phyloP scores from a whole-genome alignment of 192 early-diverging fungal species.

The Entomortierella parvispora region DNA sequence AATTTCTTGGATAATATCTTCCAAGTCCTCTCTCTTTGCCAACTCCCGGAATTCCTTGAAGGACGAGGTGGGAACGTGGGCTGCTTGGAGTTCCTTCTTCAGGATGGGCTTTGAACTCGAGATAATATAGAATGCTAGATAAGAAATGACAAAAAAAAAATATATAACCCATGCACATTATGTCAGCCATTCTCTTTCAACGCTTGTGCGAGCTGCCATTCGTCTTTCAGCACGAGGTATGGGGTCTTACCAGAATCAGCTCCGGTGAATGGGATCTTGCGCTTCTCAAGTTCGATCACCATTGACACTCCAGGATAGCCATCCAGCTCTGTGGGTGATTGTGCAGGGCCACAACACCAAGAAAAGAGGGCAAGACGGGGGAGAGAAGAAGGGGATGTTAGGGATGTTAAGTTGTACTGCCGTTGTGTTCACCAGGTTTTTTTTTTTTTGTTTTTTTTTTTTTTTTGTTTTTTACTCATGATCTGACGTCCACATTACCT shows the following conservation, averaged over 20 bases:
- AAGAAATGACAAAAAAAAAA: neutral
- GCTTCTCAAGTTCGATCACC: slow-evolving; percentile 16
- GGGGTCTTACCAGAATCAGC: slow-evolving; percentile 21
- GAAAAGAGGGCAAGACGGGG: neutral
- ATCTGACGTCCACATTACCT: slow-evolving; percentile 12
- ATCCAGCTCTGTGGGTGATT: slow-evolving; percentile 12
- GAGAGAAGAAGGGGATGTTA: neutral
- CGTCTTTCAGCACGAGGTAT: neutral
- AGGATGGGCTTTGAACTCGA: slow-evolving; percentile 35
- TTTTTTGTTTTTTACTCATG: neutral
- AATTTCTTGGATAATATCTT: slow-evolving; percentile 20
- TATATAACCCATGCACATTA: neutral
- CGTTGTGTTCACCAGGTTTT: too few species aligned
- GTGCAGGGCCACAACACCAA: neutral
- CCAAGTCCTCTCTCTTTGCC: slow-evolving; percentile 8
- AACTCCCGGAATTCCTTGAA: slow-evolving; percentile 26
- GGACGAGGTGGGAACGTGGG: slow-evolving; percentile 27
- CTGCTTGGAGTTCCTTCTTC: slow-evolving; percentile 25
- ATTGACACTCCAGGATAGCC: slow-evolving; percentile 38
- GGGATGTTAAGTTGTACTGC: too few species aligned
- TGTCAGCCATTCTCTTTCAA: neutral
- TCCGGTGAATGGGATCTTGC: slow-evolving; percentile 20
- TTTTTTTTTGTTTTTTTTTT: too few species aligned
- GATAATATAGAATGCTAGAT: slow-evolving; percentile 30
- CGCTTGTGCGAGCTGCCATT: neutral